phyloP scores from a whole-genome alignment of 345 rosid species.

The Citropsis articulata region DNA sequence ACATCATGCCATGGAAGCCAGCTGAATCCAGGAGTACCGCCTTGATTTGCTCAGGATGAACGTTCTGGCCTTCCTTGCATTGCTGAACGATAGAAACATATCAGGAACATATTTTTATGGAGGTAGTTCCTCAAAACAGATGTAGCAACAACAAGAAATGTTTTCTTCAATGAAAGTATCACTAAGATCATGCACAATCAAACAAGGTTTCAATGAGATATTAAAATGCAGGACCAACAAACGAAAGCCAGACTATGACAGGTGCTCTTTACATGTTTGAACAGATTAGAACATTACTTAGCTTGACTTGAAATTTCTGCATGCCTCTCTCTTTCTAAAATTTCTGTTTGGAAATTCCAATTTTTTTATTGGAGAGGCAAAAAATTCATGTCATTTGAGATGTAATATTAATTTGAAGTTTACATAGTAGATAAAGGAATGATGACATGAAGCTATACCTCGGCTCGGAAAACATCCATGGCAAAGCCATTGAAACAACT shows the following conservation, averaged over 20 bases:
- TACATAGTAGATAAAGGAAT: not conserved
- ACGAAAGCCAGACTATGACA: not conserved
- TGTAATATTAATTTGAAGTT: not conserved
- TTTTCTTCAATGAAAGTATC: not conserved
- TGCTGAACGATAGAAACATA: conserved; percentile 40
- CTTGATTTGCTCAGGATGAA: conserved; percentile 66
- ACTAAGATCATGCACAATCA: not conserved
- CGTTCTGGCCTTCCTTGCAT: conserved; percentile 64
- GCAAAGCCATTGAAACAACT: conserved; percentile 83
- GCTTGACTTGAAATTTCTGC: not conserved
- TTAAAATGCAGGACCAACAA: not conserved
- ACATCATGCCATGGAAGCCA: conserved; percentile 44
- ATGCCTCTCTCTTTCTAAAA: not conserved
- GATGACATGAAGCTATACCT: conserved; percentile 37
- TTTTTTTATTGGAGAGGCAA: not conserved
- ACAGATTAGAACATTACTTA: not conserved
- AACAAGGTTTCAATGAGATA: not conserved
- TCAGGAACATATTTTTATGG: not conserved
- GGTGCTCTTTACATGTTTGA: not conserved
- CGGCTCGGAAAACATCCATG: conserved; percentile 73
- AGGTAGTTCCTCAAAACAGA: not conserved
- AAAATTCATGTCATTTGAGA: not conserved
- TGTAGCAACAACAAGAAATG: not conserved
- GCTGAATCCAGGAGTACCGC: conserved; percentile 63
- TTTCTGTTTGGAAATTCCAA: not conserved